Base-by-base conservation (phyloP, 495 filamentous ascomycete genomes). In the Xylaria venustula region DNA sequence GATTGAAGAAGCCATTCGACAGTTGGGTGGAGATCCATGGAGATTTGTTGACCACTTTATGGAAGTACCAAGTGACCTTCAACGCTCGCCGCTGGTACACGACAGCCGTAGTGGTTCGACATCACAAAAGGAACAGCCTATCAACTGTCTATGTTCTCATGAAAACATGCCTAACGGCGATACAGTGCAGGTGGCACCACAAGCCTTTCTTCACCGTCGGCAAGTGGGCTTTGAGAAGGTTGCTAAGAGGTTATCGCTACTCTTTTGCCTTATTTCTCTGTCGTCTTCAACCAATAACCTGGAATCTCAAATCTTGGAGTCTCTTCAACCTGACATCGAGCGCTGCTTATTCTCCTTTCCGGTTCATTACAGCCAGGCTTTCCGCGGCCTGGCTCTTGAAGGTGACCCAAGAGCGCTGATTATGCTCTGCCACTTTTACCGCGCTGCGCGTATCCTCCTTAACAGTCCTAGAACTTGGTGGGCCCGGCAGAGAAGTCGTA, bases 311-410 rank as follows among this genome's bases (percentile, higher is more conserved):
- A 34, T 28, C 8, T 51, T 51, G 17, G 19, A 14, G 14, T 17
- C 7, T 2, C 47, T 60, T 3, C 34, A 52, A 15, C 23, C n/a
- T 22, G 61, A 67, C 26, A 40, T 63, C 17, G 59, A 60, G 59
- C 55, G 67, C 6, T 71, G 66, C 45, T 63, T 71, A 28, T 25
- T 69, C 44, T 66, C 67, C 32, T 67, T 71, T 44, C 54, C 67
- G n/a, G 62, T 71, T 58, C 48, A 67, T 45, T 71, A 67, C 30
- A 67, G 67, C 46, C 62, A 64, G 11, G 58, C 64, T 45, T 51
- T 71, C 28, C 37, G 69, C 53, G 40, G 47, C n/a, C 26, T 67
- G 34, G 69, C 69, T 2, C 49, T 63, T 19, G 42, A 36, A 3
- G 69, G 69, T 0, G 69, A 71, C 20, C 62, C 69, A 19, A 19